Base-by-base conservation (phyloP, 768 basidiomycete genomes). In the Lactarius trivialis region DNA sequence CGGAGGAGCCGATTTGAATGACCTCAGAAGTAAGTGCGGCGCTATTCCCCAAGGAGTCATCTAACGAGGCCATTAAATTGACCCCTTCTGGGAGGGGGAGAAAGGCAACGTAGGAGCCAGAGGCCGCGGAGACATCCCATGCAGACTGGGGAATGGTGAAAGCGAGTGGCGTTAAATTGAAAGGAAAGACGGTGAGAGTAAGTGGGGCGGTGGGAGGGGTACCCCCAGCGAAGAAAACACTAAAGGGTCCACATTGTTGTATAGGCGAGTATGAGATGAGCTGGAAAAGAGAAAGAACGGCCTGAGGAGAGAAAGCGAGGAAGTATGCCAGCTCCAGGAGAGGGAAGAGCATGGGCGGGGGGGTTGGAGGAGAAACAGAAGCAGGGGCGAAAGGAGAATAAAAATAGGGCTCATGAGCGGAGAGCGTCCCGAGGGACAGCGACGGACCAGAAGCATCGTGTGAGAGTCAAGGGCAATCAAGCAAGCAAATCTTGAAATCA, bases 11-110 rank as follows among this genome's bases (percentile, higher is more conserved):
- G 17, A 85, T 76, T 19, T 68, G 72, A 34, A 80, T 76, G 17
- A 85, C 66, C 62, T 82, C 79, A 26, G 84, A 85, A 8, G 80
- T 73, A 17, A 61, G 66, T 1, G 79, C 78, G 4, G 77, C 68
- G 52, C 70, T 73, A 7, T 72, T 67, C n/a, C 79, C 81, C 4
- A 64, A 60, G 0, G 71, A 71, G 68, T 82, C 78, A 61, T 83
- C 79, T 30, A 86, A 76, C 12, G 82, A 81, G 7, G 83, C 82
- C 45, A 88, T 67, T 61, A 86, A 85, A 15, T 70, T 69, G 8
- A 81, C 78, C 30, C 77, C 79, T 2, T 77, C 79, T 2, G 76
- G 63, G 21, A 84, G 73, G 6, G 85, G 85, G 2, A 86, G 73
- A 67, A 81, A 82, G 6, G 79, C 75, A 55, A 85, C 73, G 33